These are phyloP conservation scores for Hymenoscyphus repandus DNA, from an alignment of 2,329 filamentous ascomycete genomes.

Conservation along the genomic window DNA sequence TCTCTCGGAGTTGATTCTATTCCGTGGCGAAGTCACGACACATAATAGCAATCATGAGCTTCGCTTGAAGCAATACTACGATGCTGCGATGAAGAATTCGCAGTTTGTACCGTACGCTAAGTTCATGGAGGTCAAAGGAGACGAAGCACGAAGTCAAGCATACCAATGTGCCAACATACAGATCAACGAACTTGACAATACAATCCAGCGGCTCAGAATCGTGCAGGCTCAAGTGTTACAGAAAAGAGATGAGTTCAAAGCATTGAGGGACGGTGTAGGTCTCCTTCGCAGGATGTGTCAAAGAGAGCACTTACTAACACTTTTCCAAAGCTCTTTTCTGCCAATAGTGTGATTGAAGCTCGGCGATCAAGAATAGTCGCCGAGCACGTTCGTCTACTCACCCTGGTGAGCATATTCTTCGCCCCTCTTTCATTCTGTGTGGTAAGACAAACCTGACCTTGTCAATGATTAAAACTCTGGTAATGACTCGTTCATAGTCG, in stretches of 20 bases:
- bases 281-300: too few species aligned
- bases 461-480: background rate
- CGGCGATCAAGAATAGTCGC: background rate
- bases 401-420: slow-evolving; percentile 2
- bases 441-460: background rate
- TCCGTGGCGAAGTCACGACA: background rate
- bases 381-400: background rate
- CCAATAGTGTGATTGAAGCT: slow-evolving; percentile 1
- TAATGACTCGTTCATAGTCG: background rate
- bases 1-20: background rate
- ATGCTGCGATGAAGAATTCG: background rate
- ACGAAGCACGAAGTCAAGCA: background rate
- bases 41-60: background rate
- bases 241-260: slow-evolving; percentile 1
- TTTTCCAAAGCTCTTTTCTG: background rate
- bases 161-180: background rate
- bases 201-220: background rate
- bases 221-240: background rate
- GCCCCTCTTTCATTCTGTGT: background rate
- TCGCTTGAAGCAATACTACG: background rate
- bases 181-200: background rate
- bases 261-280: background rate
- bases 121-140: background rate
- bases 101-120: background rate
- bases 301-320: too few species aligned